phyloP scores from a whole-genome alignment of 2,329 filamentous ascomycete genomes.

The Clarireedia homoeocarpa region DNA sequence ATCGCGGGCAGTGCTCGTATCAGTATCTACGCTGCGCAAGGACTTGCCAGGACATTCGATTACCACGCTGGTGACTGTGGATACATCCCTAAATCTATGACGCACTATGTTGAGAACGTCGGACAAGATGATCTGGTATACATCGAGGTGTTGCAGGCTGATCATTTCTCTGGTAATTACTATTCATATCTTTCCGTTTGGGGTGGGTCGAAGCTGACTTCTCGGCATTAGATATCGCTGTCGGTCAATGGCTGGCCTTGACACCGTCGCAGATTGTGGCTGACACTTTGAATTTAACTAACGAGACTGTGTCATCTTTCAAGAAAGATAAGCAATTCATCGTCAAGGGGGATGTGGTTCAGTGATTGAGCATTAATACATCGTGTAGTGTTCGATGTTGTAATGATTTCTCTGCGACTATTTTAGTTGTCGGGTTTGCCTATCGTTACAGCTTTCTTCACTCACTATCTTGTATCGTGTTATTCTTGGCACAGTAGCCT shows the following conservation, averaged over 20 bases:
- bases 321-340: conserved; percentile 40
- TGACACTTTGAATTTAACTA: conserved; percentile 43
- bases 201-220: conserved; percentile 14
- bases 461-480: too few relatives aligned
- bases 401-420: too few relatives aligned
- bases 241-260: conserved; percentile 40
- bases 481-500: too few relatives aligned
- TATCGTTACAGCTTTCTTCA: too few relatives aligned
- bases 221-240: conserved; percentile 29
- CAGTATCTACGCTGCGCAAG: conserved; percentile 65
- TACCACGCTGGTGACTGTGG: conserved; percentile 69
- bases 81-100: conserved; percentile 70
- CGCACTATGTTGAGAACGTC: conserved; percentile 76
- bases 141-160: conserved; percentile 65
- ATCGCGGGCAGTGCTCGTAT: conserved; percentile 63
- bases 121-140: conserved; percentile 70
- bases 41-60: conserved; percentile 66
- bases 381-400: too few relatives aligned
- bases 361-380: not conserved
- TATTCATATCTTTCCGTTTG: not conserved
- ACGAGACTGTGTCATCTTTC: conserved; percentile 32
- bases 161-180: conserved; percentile 44
- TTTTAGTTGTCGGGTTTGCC: too few relatives aligned
- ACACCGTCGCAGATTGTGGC: conserved; percentile 50
- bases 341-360: conserved; percentile 27